Percentiles rank a stretch among this genome's conserved stretches.
Conservation (phyloP, 1,139 yeast species). For the Saccharomycopsis phalli region DNA sequence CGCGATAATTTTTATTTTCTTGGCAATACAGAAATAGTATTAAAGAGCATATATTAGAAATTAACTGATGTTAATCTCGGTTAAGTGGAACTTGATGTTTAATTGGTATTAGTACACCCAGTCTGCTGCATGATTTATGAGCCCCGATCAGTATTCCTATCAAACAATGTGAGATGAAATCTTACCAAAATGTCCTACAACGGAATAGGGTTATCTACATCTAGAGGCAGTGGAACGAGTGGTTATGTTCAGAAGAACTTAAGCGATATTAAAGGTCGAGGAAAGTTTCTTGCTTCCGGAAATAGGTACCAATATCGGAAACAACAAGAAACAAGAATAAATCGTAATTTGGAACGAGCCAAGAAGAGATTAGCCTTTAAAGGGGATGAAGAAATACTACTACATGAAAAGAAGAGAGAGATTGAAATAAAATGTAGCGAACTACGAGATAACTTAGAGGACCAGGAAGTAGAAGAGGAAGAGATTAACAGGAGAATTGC, state of each 20-base stretch:
- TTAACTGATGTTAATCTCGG: no score
- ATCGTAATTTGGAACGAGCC: constrained; percentile 22
- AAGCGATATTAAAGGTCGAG: constrained; percentile 23
- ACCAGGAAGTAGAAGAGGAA: constrained; percentile 30
- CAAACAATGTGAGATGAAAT: no score
- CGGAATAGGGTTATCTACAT: constrained; percentile 56
- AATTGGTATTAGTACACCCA: no score
- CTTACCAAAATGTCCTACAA: constrained; percentile 71
- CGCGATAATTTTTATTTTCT: no score
- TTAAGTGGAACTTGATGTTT: no score
- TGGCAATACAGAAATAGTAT: no score
- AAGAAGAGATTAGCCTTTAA: constrained; percentile 23
- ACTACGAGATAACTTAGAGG: constrained; percentile 48
- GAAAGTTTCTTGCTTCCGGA: constrained; percentile 20
- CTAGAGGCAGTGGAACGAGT: constrained; percentile 67
- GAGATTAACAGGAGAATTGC: constrained; percentile 28
- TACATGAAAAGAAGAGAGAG: constrained; percentile 40
- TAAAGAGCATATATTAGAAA: no score
- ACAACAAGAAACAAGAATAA: constrained; percentile 21
- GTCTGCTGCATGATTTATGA: no score
- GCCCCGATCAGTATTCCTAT: no score
- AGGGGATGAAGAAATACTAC: constrained; percentile 32
- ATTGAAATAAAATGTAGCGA: constrained; percentile 50
- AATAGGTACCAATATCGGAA: constrained; percentile 32
- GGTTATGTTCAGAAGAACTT: constrained; percentile 54